Base-by-base conservation (phyloP, 2,329 filamentous ascomycete genomes). In the Sphaceloma murrayae region DNA sequence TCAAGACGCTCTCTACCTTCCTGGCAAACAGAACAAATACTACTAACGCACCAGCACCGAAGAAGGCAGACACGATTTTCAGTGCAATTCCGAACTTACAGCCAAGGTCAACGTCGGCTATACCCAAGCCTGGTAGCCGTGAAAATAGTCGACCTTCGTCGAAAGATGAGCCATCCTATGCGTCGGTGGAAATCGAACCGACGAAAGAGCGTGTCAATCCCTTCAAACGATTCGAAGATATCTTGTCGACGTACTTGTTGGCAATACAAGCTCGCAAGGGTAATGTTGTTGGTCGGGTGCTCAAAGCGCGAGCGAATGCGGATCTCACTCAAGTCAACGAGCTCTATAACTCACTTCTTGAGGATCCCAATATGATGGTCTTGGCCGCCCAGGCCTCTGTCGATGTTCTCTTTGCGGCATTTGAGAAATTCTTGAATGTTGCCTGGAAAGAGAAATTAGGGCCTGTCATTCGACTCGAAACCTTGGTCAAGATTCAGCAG, bases 371-470 rank as follows among this genome's bases (percentile, higher is more conserved):
- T 43, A 86, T 85, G 55, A 73, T 84, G 51, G 82, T 93, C 43
- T 69, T 79, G 7, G 78, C 84, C 2, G 74, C 78, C 0, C 86
- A 94, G 48, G 73, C 85, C 6, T 75, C 80, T 2, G 78, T 89
- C 6, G 87, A 95, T 56, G 79, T 89, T 14, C 73, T 96, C 4
- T 94, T 95, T 57, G 82, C 84, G 18, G 83, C 88, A 0, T 96
- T 95, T 59, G 88, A 95, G 60, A 95, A 93, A 49, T 96, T 95
- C 54, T 67, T 95, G 48, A 79, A 78, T 47, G 80, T 87, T 50
- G 87, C 85, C 9, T 96, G 89, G 89, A 79, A 75, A 48, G 83
- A 89, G 52, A 81, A 85, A 54, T 87, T 95, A 71, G 89, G 89
- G 0, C 78, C 85, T 2, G 77, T 96, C 45, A 78, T 96, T 60